A percentile compares a stretch with the other conserved stretches of the same genome.
Evolutionary conservation across 2,329 filamentous ascomycete genomes (phyloP).

Genomic region (Colletotrichum lentis): DNA sequence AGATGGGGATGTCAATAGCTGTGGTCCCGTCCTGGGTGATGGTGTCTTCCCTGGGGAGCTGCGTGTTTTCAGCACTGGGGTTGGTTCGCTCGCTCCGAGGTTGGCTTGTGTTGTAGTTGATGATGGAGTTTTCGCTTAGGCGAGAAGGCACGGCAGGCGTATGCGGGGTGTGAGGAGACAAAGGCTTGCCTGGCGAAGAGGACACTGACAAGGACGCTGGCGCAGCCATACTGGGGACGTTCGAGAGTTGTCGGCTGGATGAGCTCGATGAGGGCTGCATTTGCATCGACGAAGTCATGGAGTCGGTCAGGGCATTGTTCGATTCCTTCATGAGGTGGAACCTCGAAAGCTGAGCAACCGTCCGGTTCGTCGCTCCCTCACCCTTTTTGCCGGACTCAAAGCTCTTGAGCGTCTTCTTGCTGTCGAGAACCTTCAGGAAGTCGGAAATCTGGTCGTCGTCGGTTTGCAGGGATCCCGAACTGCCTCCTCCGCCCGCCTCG

Average conservation of each 20-base stretch:
- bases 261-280: constrained; percentile 84
- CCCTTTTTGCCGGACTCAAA: constrained; percentile 74
- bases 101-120: constrained; percentile 64
- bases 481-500: constrained; percentile 71
- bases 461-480: constrained; percentile 72
- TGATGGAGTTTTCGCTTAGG: constrained; percentile 89
- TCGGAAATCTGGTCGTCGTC: constrained; percentile 95
- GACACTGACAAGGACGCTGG: constrained; percentile 83
- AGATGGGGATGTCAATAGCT: constrained; percentile 78
- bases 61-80: constrained; percentile 41
- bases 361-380: constrained; percentile 76
- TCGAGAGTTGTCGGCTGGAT: constrained; percentile 67
- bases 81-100: constrained; percentile 41
- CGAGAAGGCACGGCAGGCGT: constrained; percentile 93
- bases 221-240: constrained; percentile 71
- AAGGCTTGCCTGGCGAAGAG: constrained; percentile 87
- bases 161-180: constrained; percentile 90
- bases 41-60: constrained; percentile 49
- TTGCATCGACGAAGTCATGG: constrained; percentile 88
- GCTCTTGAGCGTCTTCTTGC: constrained; percentile 83
- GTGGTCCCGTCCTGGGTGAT: constrained; percentile 63
- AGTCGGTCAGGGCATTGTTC: constrained; percentile 88
- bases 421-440: constrained; percentile 88
- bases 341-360: constrained; percentile 80
- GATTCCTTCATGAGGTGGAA: constrained; percentile 91